phyloP scores from a whole-genome alignment of 495 filamentous ascomycete genomes.

The Lophium mytilinum region DNA sequence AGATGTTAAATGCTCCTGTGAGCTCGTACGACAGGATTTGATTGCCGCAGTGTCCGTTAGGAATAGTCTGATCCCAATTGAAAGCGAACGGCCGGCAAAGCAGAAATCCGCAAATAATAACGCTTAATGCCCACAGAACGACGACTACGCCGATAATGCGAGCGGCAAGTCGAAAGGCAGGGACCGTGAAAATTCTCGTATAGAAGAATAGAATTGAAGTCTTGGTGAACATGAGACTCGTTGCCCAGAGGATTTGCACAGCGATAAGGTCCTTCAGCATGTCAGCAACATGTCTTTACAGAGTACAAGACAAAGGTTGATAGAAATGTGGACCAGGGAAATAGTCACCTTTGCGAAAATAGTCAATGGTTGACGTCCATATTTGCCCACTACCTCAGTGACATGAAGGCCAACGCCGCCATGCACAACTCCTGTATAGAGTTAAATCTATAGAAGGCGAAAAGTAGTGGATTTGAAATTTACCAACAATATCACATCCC shows the following conservation, averaged over 20 bases:
- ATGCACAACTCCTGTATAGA: not conserved
- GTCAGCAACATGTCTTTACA: not conserved
- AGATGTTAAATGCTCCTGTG: not conserved
- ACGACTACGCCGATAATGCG: not conserved
- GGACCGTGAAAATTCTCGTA: slow-evolving; percentile 8
- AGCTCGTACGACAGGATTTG: not conserved
- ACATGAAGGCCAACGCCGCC: not conserved
- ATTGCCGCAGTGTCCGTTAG: not conserved
- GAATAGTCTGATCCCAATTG: slow-evolving; percentile 10
- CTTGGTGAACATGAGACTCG: slow-evolving; percentile 5
- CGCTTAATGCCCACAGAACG: not conserved
- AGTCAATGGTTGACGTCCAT: not conserved
- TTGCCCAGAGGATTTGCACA: slow-evolving; percentile 5
- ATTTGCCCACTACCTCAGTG: not conserved
- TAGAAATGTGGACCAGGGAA: no score
- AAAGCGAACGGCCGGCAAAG: slow-evolving; percentile 8
- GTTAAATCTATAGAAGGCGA: not conserved
- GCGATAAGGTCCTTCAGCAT: not conserved
- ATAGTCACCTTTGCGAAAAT: not conserved
- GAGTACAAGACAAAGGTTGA: no score
- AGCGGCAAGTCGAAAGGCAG: slow-evolving; percentile 2
- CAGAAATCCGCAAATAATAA: slow-evolving; percentile 7
- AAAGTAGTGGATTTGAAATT: not conserved
- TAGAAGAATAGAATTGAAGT: slow-evolving; percentile 14
- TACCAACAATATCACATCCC: not conserved